Conservation (phyloP, 2,329 filamentous ascomycete species). For the Sporothrix globosa region DNA sequence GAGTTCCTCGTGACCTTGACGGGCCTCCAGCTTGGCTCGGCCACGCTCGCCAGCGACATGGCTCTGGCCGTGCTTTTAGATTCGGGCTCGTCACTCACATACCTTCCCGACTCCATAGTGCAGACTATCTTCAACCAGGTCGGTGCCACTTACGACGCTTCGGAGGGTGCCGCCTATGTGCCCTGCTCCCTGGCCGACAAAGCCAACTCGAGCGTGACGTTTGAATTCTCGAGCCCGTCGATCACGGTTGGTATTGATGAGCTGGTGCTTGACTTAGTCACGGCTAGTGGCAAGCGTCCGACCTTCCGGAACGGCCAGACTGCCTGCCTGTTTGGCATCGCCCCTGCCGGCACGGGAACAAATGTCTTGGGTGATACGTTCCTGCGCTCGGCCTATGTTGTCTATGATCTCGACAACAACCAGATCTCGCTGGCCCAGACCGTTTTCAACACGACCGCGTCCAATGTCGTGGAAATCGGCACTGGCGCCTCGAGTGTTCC, state of each 20-base stretch:
- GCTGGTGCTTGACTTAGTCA: conserved; percentile 59
- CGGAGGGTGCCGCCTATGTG: conserved; percentile 62
- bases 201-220: conserved; percentile 50
- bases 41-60: conserved; percentile 50
- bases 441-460: conserved; percentile 59
- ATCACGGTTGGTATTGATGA: conserved; percentile 63
- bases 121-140: conserved; percentile 61
- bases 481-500: conserved; percentile 56
- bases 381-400: conserved; percentile 72
- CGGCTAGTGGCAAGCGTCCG: conserved; percentile 52
- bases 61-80: conserved; percentile 70
- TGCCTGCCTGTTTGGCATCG: conserved; percentile 70
- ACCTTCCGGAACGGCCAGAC: conserved; percentile 57
- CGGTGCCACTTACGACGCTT: conserved; percentile 60
- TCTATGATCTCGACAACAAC: conserved; percentile 74
- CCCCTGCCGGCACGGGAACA: conserved; percentile 58
- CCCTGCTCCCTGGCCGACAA: conserved; percentile 57
- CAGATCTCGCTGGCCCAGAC: conserved; percentile 72
- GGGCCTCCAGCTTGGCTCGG: conserved; percentile 51
- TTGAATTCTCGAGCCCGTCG: conserved; percentile 58
- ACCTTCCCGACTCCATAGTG: conserved; percentile 62
- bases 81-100: conserved; percentile 69
- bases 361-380: conserved; percentile 75
- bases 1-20: conserved; percentile 74
- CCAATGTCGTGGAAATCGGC: conserved; percentile 59